phyloP scores from a whole-genome alignment of 305 asterid species.

The Fraxinus sp. region DNA sequence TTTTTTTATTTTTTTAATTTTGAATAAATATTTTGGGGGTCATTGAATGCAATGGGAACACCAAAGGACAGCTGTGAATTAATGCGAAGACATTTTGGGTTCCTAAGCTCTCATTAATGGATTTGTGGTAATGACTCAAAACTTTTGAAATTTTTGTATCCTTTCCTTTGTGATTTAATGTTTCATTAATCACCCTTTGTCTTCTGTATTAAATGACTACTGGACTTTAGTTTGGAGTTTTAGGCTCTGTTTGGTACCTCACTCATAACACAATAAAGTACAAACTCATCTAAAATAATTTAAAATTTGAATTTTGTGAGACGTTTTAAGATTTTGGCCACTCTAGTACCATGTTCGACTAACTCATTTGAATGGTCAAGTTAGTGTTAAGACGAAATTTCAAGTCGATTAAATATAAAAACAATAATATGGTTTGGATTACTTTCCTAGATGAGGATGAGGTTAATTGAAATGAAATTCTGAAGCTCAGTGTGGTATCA shows the following conservation, averaged over 20 bases:
- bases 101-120: slow-evolving; percentile 43
- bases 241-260: slow-evolving; percentile 21
- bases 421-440: not conserved
- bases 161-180: slow-evolving; percentile 29
- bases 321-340: not conserved
- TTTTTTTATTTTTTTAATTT: not conserved
- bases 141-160: slow-evolving; percentile 18
- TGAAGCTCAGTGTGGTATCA: too few relatives aligned
- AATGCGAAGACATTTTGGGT: slow-evolving; percentile 51
- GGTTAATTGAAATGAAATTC: too few relatives aligned
- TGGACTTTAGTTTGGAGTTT: slow-evolving; percentile 33
- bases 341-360: not conserved
- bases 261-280: not conserved
- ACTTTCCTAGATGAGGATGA: not conserved
- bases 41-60: slow-evolving; percentile 62
- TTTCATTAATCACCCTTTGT: slow-evolving; percentile 40
- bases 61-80: slow-evolving; percentile 58
- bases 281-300: not conserved
- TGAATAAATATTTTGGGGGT: slow-evolving; percentile 25
- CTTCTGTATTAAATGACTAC: slow-evolving; percentile 36
- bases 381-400: too few relatives aligned
- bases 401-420: too few relatives aligned
- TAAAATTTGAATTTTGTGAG: not conserved
- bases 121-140: slow-evolving; percentile 29
- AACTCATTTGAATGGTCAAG: not conserved